Evolutionary conservation across 2,329 filamentous ascomycete species (phyloP), one percentile per base, ranked within the genome.

Genomic region (Alternaria sp.): DNA sequence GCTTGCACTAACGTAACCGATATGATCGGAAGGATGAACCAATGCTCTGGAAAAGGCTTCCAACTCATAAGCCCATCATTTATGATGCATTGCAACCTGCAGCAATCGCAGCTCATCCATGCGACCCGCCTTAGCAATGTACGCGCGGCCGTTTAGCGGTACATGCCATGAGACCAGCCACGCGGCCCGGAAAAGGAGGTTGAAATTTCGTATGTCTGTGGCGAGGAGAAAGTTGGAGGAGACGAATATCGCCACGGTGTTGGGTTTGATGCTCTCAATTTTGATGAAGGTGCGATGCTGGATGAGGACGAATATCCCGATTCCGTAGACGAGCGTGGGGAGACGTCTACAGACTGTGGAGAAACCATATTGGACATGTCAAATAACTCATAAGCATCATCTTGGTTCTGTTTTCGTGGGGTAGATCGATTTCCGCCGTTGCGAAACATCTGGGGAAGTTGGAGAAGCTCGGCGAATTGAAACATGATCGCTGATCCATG

Each of bases 321-420:
- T 64, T 11, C 76, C 13, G 60, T 82, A 75, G 40, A 80, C 68
- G 21, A 80, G 51, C 4, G 77, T 72, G 62, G 82, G 82, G 33
- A 83, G 72, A 28, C 79, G 75, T 28, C 77, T 74, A 64, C 81
- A 82, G 13, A 70, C 71, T 1, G 63, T 69, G 41, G 71, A 63
- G 52, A 69, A 11, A 17, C 55, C 63, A 37, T 66, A 64, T 1
- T 60, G 59, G 4, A 73, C 36, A 40, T 59, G 33, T 29, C 72
- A 63, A 28, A 72, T 3, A n/a, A 67, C 7, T 26, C 56, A 48
- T 2, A 42, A 13, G 5, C 63, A 51, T 37, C 54, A 55, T 57
- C 65, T 69, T 17, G 54, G 23, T 42, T 1, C 3, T 26, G 23
- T 2, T 3, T 13, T 13, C 2, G 46, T 13, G 21, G 33, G 11